Percentiles rank a stretch among this genome's conserved stretches.
These are phyloP conservation scores for Geotrichum europaeum DNA, from an alignment of 1,139 yeast species.

Conservation along the genomic window DNA sequence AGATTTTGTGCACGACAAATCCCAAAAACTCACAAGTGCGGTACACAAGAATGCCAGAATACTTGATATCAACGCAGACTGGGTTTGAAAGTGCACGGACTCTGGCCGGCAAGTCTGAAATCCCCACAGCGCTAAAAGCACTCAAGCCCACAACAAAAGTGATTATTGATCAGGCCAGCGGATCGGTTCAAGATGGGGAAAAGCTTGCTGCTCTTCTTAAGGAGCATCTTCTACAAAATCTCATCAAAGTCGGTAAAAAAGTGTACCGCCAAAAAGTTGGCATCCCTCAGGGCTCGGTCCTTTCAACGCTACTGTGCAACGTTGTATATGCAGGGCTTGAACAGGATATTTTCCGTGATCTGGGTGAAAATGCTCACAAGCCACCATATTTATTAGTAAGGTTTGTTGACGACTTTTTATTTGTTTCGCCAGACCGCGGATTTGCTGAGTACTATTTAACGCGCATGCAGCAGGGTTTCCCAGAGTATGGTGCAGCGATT, in stretches of 20 bases:
- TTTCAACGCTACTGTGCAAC: slow-evolving; percentile 74
- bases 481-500: slow-evolving; percentile 53
- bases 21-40: neutral
- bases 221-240: slow-evolving; percentile 40
- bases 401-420: slow-evolving; percentile 79
- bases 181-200: slow-evolving; percentile 11
- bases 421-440: slow-evolving; percentile 45
- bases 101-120: neutral
- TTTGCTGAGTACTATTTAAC: slow-evolving; percentile 29
- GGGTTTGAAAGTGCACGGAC: neutral
- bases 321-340: slow-evolving; percentile 63
- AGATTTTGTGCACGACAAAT: neutral
- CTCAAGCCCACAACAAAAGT: slow-evolving; percentile 3
- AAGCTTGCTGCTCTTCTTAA: slow-evolving; percentile 25
- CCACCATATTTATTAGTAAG: slow-evolving; percentile 45
- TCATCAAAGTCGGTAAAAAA: slow-evolving; percentile 35
- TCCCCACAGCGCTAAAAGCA: neutral
- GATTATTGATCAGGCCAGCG: slow-evolving; percentile 11
- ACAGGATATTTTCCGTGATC: slow-evolving; percentile 31
- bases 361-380: slow-evolving; percentile 22
- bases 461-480: slow-evolving; percentile 38
- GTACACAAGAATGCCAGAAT: slow-evolving; percentile 6
- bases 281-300: slow-evolving; percentile 78
- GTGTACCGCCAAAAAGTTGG: slow-evolving; percentile 54
- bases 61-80: neutral